Conservation (phyloP, 345 rosid genomes). For the Hypericum perforatum region DNA sequence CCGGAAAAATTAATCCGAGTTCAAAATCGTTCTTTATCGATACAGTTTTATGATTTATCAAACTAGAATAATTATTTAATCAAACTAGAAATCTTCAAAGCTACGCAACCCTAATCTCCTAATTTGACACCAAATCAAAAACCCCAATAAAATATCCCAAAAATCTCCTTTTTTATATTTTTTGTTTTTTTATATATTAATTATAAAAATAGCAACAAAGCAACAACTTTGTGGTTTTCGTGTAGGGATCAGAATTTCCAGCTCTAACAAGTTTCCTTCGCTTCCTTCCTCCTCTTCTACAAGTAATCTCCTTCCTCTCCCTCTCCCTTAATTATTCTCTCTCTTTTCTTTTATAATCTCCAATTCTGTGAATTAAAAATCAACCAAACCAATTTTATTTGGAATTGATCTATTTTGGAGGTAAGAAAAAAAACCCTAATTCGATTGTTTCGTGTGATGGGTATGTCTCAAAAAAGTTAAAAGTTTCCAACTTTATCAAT, state of each 20-base stretch:
- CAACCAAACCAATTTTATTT: slow-evolving; percentile 12
- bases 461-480: slow-evolving; percentile 15
- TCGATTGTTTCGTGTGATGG: slow-evolving; percentile 21
- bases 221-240: slow-evolving; percentile 15
- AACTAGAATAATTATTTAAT: no score
- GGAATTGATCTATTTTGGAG: neutral
- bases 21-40: no score
- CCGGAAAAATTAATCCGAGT: no score
- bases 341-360: slow-evolving; percentile 2
- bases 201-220: no score
- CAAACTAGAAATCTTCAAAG: no score
- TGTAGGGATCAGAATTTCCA: slow-evolving; percentile 18
- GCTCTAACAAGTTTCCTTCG: slow-evolving; percentile 14
- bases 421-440: slow-evolving; percentile 9
- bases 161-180: no score
- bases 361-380: slow-evolving; percentile 2
- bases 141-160: no score
- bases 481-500: slow-evolving; percentile 3
- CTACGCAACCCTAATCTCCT: no score
- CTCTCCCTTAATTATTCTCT: neutral
- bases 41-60: no score
- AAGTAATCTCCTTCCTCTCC: neutral
- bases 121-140: no score
- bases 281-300: neutral
- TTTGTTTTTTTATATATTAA: no score